These are phyloP conservation scores for Zizania palustris DNA, from an alignment of 202 grass and related monocot genomes.

Conservation along the genomic window DNA sequence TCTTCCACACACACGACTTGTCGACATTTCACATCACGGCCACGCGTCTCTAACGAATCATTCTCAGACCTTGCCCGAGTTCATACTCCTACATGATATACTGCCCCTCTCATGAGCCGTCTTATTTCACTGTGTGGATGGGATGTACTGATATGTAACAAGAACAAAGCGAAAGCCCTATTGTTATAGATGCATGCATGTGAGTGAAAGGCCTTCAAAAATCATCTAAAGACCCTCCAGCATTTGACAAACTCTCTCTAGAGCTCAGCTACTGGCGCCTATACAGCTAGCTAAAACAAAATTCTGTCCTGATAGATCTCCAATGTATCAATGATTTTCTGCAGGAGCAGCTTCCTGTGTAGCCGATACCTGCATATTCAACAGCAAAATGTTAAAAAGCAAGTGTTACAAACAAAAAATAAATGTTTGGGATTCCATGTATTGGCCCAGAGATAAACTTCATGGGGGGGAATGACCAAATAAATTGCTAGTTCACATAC, in stretches of 20 bases:
- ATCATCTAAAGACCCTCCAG: slow-evolving; percentile 9
- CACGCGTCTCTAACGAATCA: no score
- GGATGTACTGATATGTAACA: not conserved
- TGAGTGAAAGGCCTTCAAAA: slow-evolving; percentile 17
- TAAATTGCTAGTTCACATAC: slow-evolving; percentile 45
- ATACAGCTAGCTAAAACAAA: slow-evolving; percentile 65
- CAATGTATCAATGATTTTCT: slow-evolving; percentile 75
- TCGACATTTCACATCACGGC: no score
- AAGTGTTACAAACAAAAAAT: not conserved
- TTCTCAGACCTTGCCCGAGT: no score
- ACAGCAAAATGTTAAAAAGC: slow-evolving; percentile 21
- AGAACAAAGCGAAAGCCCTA: not conserved
- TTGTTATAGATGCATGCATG: not conserved
- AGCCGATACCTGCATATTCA: slow-evolving; percentile 68
- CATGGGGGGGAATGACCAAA: not conserved
- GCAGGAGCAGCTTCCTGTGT: slow-evolving; percentile 74
- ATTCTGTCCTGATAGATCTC: slow-evolving; percentile 78
- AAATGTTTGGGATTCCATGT: no score
- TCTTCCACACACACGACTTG: no score
- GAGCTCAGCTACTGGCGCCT: not conserved
- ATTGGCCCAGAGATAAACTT: not conserved
- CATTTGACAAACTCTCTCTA: slow-evolving; percentile 20
- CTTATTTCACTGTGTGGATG: not conserved
- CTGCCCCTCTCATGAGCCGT: not conserved
- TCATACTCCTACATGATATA: no score